Percentiles rank a stretch among this genome's conserved stretches.
Evolutionary conservation across 2,329 filamentous ascomycete genomes (phyloP).

Genomic region (Bipolaris sorokiniana): DNA sequence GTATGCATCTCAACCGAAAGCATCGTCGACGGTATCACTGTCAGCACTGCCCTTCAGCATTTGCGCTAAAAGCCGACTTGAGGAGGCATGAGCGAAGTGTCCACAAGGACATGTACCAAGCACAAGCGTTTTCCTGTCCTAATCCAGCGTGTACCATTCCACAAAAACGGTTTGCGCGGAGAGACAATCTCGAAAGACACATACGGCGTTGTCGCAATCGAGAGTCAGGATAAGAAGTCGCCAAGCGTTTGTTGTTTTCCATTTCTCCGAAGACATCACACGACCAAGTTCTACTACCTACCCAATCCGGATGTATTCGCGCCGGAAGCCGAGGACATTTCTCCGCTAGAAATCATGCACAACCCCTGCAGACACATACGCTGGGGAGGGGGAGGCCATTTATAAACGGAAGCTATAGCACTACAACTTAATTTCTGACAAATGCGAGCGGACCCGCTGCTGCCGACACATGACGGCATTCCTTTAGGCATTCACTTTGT

Average conservation of each 20-base stretch:
- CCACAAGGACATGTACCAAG: slow-evolving; percentile 9
- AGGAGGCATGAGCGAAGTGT: slow-evolving; percentile 19
- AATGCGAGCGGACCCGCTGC: no score
- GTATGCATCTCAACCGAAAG: slow-evolving; percentile 23
- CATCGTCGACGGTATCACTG: slow-evolving; percentile 21
- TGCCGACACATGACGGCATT: no score
- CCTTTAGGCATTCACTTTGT: no score
- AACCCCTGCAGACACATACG: no score
- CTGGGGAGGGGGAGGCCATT: no score
- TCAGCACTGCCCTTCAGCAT: slow-evolving; percentile 10
- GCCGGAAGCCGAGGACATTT: no score
- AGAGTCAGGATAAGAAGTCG: neutral
- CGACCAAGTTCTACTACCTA: no score
- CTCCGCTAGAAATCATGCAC: no score
- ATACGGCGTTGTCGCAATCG: neutral
- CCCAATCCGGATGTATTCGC: no score
- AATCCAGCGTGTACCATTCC: slow-evolving; percentile 15
- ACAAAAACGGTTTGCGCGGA: slow-evolving; percentile 24
- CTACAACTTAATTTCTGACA: no score
- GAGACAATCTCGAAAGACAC: neutral
- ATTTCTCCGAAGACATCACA: neutral
- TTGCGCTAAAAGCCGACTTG: slow-evolving; percentile 22
- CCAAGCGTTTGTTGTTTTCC: neutral
- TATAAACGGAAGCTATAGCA: no score
- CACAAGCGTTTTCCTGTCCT: slow-evolving; percentile 14